Percentiles rank a stretch among this genome's conserved stretches.
Conservation (phyloP, 768 basidiomycete species). For the Leccinum subtestaceum region DNA sequence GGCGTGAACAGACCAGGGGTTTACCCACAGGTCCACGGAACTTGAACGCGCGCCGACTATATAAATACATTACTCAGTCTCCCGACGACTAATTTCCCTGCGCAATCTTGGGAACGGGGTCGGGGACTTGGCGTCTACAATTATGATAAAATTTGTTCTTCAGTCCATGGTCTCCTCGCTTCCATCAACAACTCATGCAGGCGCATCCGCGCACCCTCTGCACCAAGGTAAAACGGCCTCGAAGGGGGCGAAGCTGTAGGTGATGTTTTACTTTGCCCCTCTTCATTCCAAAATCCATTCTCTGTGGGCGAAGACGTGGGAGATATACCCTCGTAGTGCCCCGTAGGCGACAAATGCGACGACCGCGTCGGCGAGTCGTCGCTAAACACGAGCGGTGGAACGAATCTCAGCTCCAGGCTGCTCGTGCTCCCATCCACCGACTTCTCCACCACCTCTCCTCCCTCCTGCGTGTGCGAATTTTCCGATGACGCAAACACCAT, state of each 20-base stretch:
- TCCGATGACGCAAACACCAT: not conserved
- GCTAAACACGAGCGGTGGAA: conserved; percentile 4
- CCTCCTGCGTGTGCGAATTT: not conserved
- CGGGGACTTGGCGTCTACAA: too few species aligned
- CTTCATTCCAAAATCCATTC: not conserved
- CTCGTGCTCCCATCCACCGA: conserved; percentile 10
- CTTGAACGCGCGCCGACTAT: too few species aligned
- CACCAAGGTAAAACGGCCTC: conserved; percentile 7
- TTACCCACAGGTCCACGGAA: too few species aligned
- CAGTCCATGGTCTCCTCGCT: conserved; percentile 7
- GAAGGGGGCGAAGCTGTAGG: not conserved
- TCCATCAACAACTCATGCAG: conserved; percentile 18
- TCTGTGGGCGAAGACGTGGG: not conserved
- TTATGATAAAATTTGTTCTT: not conserved
- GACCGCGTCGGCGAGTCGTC: conserved; percentile 1
- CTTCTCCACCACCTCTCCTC: not conserved
- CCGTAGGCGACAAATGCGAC: conserved; percentile 10
- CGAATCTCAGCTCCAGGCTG: conserved; percentile 22
- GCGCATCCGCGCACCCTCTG: conserved; percentile 9
- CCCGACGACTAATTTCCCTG: too few species aligned
- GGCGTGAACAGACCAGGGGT: too few species aligned
- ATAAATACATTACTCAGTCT: too few species aligned
- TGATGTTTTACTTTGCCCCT: not conserved
- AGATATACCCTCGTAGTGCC: conserved; percentile 17
- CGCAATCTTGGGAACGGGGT: too few species aligned